A percentile compares a stretch with the other conserved stretches of the same genome.
Evolutionary conservation across 2,329 filamentous ascomycete species (phyloP).

Genomic region (Fusarium sp.): DNA sequence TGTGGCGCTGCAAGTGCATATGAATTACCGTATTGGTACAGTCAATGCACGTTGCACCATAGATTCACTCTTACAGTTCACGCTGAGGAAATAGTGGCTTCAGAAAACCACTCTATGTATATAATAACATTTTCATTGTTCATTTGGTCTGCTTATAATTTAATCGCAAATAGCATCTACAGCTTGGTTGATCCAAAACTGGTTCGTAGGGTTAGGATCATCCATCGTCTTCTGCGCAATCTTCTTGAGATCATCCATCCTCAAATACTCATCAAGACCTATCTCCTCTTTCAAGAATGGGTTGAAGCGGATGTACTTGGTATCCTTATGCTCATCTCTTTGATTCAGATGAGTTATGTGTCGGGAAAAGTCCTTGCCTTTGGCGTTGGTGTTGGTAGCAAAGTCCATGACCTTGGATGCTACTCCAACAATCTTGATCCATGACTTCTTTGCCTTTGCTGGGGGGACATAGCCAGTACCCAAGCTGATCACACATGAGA

Average conservation of each 20-base stretch:
- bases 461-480: conserved; percentile 31
- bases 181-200: conserved; percentile 4
- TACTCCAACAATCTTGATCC: conserved; percentile 24
- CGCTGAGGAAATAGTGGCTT: accelerated
- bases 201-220: not conserved
- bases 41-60: accelerated
- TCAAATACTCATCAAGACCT: conserved; percentile 27
- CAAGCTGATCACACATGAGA: conserved; percentile 32
- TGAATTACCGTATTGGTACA: accelerated
- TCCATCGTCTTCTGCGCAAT: not conserved
- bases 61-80: not conserved
- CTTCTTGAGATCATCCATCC: conserved; percentile 1
- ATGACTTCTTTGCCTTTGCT: conserved; percentile 1
- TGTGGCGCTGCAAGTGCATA: accelerated
- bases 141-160: not conserved
- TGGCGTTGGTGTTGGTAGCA: conserved; percentile 38
- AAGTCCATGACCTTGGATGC: conserved; percentile 37
- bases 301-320: conserved; percentile 21
- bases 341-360: conserved; percentile 20
- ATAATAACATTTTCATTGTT: accelerated
- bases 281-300: conserved; percentile 20
- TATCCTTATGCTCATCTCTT: conserved; percentile 21
- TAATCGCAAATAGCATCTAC: conserved; percentile 11
- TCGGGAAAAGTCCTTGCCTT: conserved; percentile 36
- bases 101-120: accelerated